A percentile compares a stretch with the other conserved stretches of the same genome.
Conservation (phyloP, 257 asterid genomes). For the Solanum tacnaense region DNA sequence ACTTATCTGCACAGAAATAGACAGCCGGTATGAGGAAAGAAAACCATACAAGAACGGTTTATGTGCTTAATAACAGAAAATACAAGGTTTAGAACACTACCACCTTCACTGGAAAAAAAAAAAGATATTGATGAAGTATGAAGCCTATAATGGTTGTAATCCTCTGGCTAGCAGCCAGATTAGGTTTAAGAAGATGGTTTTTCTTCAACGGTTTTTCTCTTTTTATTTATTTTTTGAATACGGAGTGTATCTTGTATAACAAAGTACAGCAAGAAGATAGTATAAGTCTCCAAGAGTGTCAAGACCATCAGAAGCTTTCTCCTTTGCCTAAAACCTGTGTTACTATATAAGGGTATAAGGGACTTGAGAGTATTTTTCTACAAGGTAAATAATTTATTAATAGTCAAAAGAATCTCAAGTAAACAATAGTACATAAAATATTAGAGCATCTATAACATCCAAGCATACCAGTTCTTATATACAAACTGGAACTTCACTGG, state of each 20-base stretch:
- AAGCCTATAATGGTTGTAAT: not conserved
- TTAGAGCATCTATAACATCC: not conserved
- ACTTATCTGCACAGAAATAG: conserved; percentile 27
- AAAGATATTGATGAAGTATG: not conserved
- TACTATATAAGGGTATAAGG: not conserved
- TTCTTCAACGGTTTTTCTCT: not conserved
- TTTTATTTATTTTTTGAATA: not conserved
- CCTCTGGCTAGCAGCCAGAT: not conserved
- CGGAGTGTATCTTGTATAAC: not conserved
- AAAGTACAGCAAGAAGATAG: not conserved
- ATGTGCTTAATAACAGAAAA: not conserved
- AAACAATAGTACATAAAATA: not conserved
- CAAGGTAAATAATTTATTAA: not conserved
- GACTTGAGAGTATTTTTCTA: not conserved
- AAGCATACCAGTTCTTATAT: not conserved
- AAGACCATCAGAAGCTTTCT: not conserved
- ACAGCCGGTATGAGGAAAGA: not conserved
- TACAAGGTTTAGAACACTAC: not conserved
- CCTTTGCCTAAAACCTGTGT: not conserved
- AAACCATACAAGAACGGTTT: not conserved
- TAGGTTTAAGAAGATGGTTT: not conserved
- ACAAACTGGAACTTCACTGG: not conserved
- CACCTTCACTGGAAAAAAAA: not conserved
- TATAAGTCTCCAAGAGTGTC: not conserved
- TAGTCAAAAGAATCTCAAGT: not conserved